Percentiles rank a stretch among this genome's conserved stretches.
These are phyloP conservation scores for Candida glucosophila DNA, from an alignment of 1,139 yeast species.

Conservation along the genomic window DNA sequence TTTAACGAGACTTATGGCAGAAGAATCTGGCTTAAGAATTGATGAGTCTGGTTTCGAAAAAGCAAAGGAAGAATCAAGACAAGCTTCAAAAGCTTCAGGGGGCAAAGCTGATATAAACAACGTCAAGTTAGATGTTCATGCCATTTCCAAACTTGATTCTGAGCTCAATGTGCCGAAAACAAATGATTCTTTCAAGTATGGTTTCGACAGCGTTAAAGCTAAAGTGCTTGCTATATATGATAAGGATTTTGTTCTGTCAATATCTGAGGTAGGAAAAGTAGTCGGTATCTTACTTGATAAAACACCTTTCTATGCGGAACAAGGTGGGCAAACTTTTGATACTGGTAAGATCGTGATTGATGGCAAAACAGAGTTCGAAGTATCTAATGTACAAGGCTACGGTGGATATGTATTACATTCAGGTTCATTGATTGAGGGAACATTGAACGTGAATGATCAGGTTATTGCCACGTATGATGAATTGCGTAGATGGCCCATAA, in stretches of 20 bases:
- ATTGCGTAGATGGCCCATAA: constrained; percentile 90
- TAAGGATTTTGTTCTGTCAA: constrained; percentile 43
- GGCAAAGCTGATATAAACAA: constrained; percentile 47
- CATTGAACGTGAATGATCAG: constrained; percentile 53
- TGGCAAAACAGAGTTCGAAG: constrained; percentile 79
- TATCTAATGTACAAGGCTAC: constrained; percentile 83
- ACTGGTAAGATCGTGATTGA: constrained; percentile 89
- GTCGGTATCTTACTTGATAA: constrained; percentile 77
- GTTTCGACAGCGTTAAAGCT: constrained; percentile 53
- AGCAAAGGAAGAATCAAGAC: constrained; percentile 82
- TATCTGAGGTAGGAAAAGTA: constrained; percentile 42
- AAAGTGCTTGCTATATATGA: constrained; percentile 64
- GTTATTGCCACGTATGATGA: constrained; percentile 88
- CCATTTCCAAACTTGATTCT: constrained; percentile 57
- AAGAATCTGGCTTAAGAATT: constrained; percentile 89
- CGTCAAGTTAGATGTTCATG: constrained; percentile 84
- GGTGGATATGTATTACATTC: constrained; percentile 96
- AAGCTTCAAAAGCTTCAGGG: constrained; percentile 89
- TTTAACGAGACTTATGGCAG: constrained; percentile 96
- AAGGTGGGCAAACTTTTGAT: constrained; percentile 98
- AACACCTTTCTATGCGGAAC: constrained; percentile 96
- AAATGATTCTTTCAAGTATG: constrained; percentile 71
- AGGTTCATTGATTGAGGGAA: constrained; percentile 75
- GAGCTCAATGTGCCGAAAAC: constrained; percentile 67
- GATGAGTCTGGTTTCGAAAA: constrained; percentile 87